A percentile compares a stretch with the other conserved stretches of the same genome.
phyloP scores from a whole-genome alignment of 148 eudicot genomes.

The Amaranthus cruentus region DNA sequence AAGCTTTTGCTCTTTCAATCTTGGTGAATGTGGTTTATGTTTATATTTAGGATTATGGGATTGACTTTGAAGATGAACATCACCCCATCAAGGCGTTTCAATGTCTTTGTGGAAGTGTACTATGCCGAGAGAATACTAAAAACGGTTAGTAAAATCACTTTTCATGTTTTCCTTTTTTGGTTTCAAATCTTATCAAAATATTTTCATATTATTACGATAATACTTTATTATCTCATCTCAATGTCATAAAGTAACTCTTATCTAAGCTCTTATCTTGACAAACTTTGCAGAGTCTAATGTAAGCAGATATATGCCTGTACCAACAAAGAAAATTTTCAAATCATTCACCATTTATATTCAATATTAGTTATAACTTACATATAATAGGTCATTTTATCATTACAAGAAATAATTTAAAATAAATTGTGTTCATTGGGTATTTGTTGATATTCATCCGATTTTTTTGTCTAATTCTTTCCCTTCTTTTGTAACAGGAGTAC shows the following conservation, averaged over 20 bases:
- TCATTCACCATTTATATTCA: too few relatives aligned
- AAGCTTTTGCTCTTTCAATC: not conserved
- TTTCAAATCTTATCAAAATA: too few relatives aligned
- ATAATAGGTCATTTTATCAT: too few relatives aligned
- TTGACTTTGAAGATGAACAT: conserved; percentile 48
- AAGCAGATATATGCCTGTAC: too few relatives aligned
- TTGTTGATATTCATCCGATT: not conserved
- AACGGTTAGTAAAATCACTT: conserved; percentile 28
- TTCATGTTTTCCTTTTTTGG: not conserved
- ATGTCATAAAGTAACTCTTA: too few relatives aligned
- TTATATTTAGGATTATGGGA: conserved; percentile 50
- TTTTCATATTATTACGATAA: not conserved
- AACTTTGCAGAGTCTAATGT: too few relatives aligned
- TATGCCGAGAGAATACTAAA: conserved; percentile 34
- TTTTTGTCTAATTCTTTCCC: not conserved
- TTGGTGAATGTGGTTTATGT: conserved; percentile 1
- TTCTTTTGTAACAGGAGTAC: conserved; percentile 17
- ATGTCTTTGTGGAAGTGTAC: conserved; percentile 47
- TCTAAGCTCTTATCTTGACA: too few relatives aligned
- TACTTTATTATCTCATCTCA: not conserved
- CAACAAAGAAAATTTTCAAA: too few relatives aligned
- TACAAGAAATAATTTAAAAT: too few relatives aligned
- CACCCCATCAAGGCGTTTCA: conserved; percentile 65
- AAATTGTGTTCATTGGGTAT: too few relatives aligned
- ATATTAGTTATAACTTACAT: too few relatives aligned